A percentile compares a stretch with the other conserved stretches of the same genome.
These are phyloP conservation scores for Blakeslea trispora DNA, from an alignment of 371 early-diverging fungal species.

Conservation along the genomic window DNA sequence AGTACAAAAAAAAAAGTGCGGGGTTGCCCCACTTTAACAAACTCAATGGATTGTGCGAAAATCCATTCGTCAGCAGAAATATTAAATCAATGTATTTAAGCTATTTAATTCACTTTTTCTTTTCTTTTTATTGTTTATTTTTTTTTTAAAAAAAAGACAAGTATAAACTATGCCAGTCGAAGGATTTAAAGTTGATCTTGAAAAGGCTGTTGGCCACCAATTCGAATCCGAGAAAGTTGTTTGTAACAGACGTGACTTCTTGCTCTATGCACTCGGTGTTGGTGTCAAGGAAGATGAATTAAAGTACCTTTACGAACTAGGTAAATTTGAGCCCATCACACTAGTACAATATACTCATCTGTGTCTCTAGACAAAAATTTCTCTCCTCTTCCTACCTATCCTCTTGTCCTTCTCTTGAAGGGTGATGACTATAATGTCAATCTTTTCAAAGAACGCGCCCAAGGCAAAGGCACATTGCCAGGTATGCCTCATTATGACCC, in stretches of 20 bases:
- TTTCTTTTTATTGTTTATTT: background rate
- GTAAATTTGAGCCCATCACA: constrained; percentile 19
- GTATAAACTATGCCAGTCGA: constrained; percentile 42
- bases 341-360: constrained; percentile 29
- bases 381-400: constrained; percentile 72
- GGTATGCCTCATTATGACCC: constrained; percentile 74
- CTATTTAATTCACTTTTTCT: constrained; percentile 4
- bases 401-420: constrained; percentile 67
- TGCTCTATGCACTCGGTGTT: constrained; percentile 72
- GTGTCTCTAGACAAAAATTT: constrained; percentile 56
- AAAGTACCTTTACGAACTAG: constrained; percentile 68
- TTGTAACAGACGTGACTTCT: constrained; percentile 69
- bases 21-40: no score
- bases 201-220: constrained; percentile 31
- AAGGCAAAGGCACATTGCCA: constrained; percentile 43
- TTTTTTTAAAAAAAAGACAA: constrained; percentile 7
- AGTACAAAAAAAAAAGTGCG: background rate
- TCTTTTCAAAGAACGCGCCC: constrained; percentile 55
- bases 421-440: constrained; percentile 64
- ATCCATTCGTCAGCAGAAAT: constrained; percentile 24
- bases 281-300: constrained; percentile 64
- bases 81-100: background rate
- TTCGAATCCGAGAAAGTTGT: constrained; percentile 36
- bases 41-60: constrained; percentile 17
- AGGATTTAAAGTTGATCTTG: constrained; percentile 34